Evolutionary conservation across 1,284 basidiomycete species (phyloP), one percentile per base, ranked within the genome.

Genomic region (Irpex sp.): DNA sequence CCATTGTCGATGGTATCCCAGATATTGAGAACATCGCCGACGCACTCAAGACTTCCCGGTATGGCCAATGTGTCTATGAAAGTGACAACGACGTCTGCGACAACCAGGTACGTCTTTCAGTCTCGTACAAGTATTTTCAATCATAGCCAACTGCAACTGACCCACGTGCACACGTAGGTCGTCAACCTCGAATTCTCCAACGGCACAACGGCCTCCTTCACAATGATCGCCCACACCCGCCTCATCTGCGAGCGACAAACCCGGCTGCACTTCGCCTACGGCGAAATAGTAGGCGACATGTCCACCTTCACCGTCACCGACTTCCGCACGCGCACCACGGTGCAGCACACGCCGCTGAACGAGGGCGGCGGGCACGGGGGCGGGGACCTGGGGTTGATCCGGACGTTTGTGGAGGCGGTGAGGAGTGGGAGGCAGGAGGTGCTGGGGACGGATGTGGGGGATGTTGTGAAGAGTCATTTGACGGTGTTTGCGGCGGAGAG

Each of bases 211-310:
- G 89, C 84, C 3, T 89, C 87, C 0, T 90, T 94, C 73, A 93
- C 91, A 8, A 93, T 94, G 91, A 83, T 91, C 55, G 91, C 90
- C 0, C 89, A 83, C 69, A 89, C 87, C 0, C 79, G 82, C 26
- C 76, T 85, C 52, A 83, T 93, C 57, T 93, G 92, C 72, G 81
- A 88, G 21, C 87, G 91, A 26, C 85, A 90, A 69, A 88, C 89
- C 0, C 82, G 88, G 34, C 77, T 93, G 69, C 90, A 94, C 72
- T 93, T 93, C 67, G 87, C 87, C 1, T 82, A 91, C 64, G 92
- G 92, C 13, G 93, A 95, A 76, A 87, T 95, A 64, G 80, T 94
- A 19, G 93, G 93, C 17, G 85, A 95, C 74, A 93, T 93, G 91
- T 75, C 67, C 17, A 81, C 78, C 2, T 93, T 91, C 71, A 89